A percentile compares a stretch with the other conserved stretches of the same genome.
Evolutionary conservation across 768 basidiomycete species (phyloP).

Genomic region (Harrya chromipes): DNA sequence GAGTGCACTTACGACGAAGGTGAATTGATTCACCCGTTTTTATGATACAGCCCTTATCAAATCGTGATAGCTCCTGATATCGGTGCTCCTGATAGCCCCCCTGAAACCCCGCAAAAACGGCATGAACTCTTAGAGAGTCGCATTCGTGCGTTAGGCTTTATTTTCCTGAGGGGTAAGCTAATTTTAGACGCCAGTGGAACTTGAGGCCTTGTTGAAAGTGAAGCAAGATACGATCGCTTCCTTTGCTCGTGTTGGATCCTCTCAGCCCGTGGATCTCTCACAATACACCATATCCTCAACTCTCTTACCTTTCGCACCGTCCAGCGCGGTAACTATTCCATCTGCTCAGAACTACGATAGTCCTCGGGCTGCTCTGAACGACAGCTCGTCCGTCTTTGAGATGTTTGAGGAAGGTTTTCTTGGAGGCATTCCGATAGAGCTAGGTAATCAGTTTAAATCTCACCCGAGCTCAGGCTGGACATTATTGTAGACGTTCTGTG

Average conservation of each 20-base stretch:
- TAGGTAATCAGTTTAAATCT: conserved; percentile 2
- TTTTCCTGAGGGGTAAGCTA: background rate
- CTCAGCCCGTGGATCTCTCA: background rate
- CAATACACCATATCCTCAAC: background rate
- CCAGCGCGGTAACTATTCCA: background rate
- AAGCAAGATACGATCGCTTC: conserved; percentile 37
- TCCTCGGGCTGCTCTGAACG: background rate
- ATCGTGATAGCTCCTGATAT: conserved; percentile 35
- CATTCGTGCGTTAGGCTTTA: conserved; percentile 48
- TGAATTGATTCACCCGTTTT: conserved; percentile 21
- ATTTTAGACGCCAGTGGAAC: conserved; percentile 49
- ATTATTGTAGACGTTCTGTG: conserved; percentile 21
- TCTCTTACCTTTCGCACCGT: background rate
- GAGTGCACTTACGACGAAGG: conserved; percentile 80
- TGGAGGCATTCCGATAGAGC: background rate
- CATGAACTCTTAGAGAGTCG: conserved; percentile 65
- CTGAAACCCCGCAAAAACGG: conserved; percentile 56
- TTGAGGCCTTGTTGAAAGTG: conserved; percentile 63
- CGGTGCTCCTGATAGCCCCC: conserved; percentile 28
- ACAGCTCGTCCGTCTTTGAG: background rate
- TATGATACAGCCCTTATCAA: background rate
- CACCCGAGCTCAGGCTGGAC: background rate
- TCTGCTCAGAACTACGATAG: background rate
- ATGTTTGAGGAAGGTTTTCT: background rate
- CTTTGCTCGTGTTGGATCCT: background rate